Evolutionary conservation across 192 early-diverging fungal species (phyloP), one percentile per base, ranked within the genome.

Genomic region (Chytriomyces confervae): DNA sequence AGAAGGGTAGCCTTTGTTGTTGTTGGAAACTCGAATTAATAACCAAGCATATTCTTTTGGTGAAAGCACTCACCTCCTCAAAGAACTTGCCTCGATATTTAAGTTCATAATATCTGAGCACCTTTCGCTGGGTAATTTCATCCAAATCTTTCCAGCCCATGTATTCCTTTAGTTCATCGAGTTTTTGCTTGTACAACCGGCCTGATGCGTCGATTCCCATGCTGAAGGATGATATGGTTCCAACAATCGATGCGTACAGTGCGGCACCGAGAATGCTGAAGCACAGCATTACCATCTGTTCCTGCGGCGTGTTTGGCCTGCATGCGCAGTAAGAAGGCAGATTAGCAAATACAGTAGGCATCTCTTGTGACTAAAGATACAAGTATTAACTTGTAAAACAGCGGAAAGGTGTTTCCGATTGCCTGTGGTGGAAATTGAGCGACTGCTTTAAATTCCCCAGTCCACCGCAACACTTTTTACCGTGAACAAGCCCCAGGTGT

Each of bases 151-250:
- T 86, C 68, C 80, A 83, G 0, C 20, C 70, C 78, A 86, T 81
- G 79, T 88, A 88, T 65, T 88, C 80, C 23, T 76, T 79, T 7
- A 88, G 77, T 78, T 88, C 84, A 48, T 88, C 87, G 7, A 88
- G 67, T 50, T 83, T 84, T 49, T 86, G 73, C 13, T 74, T 84
- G 61, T 80, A 57, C 53, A 20, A 3, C 49, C 53, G 50, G 3
- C 85, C 85, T n/a, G 79, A 82, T 57, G 83, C 69, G 60, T 88
- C 87, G 9, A 87, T 61, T 8, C 88, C 84, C 65, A 85, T 76
- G n/a, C 71, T 84, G 62, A 89, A 82, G 13, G 84, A 76, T 2
- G 85, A 83, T 20, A 89, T 77, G 9, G 82, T 83, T 50, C 88
- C 88, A 61, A 89, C 78, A 29, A 89, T 68, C 2, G 77, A 43